phyloP scores from a whole-genome alignment of 2,329 filamentous ascomycete species.

The Diaporthe caulivora region DNA sequence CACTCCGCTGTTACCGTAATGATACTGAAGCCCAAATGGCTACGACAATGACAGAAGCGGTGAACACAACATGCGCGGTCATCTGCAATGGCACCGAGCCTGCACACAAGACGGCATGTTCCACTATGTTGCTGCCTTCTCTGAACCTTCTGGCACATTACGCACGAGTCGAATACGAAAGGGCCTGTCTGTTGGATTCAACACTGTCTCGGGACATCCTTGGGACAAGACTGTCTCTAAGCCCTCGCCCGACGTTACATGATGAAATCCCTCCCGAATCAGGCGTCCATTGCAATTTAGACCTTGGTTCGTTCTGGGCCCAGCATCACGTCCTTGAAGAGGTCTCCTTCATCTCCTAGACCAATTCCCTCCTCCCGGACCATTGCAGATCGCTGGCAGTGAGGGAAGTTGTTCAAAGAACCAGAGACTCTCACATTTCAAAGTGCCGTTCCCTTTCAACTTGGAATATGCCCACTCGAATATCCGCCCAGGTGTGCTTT shows the following conservation, averaged over 20 bases:
- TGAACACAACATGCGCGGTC: background rate
- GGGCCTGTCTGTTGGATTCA: conserved; percentile 6
- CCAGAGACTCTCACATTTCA: background rate
- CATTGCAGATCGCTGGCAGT: background rate
- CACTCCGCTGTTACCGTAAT: background rate
- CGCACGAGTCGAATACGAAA: conserved; percentile 3
- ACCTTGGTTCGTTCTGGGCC: background rate
- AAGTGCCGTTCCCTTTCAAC: background rate
- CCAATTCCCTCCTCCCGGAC: background rate
- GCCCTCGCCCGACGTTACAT: background rate
- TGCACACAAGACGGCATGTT: background rate
- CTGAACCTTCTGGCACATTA: background rate
- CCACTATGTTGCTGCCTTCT: background rate
- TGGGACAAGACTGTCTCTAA: background rate
- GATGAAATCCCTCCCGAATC: background rate
- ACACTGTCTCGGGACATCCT: conserved; percentile 21
- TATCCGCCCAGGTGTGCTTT: background rate
- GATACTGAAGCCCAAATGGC: background rate
- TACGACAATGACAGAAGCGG: background rate
- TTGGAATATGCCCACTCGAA: background rate
- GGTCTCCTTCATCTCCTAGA: background rate
- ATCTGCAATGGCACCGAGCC: background rate
- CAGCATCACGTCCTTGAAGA: background rate
- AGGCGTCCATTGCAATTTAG: background rate
- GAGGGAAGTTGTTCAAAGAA: background rate